Evolutionary conservation across 116 monocot species (phyloP), one percentile per base, ranked within the genome.

Genomic region (Posidonia oceanica): DNA sequence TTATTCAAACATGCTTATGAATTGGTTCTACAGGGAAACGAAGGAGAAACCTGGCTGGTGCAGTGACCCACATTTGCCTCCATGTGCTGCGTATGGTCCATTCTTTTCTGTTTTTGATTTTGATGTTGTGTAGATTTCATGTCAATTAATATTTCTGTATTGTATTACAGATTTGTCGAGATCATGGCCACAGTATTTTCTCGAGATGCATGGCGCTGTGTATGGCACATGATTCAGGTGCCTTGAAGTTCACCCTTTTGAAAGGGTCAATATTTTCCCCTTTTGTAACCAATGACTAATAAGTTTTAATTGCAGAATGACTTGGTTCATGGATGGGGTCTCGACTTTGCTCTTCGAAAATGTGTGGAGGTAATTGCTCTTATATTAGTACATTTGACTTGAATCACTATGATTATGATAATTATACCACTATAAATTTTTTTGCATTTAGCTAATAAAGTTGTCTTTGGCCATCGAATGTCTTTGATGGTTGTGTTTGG

Each of bases 311-410:
- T 80, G 71, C 73, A 90, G 90, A 90, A 90, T 86, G 90, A 90
- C 59, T 82, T 94, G 80, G 84, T 94, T 76, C 94, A 94, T 78
- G 94, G 94, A 76, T 94, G 94, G 89, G 89, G 94, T 40, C 84
- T 94, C 29, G 94, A 94, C 79, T 87, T 89, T 73, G 79, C 89
- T 38, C 72, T 89, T 23, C 77, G 85, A 66, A 94, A 80, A 80
- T 89, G 94, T 70, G 87, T 94, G 37, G 87, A 89, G 85, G 94
- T 94, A 87, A 61, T 52, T 66, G 8, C 20, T n/a, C 22, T 29
- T 69, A 3, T 57, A 55, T 57, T 4, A 40, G 36, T 58, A 7
- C 20, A 29, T 63, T 36, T 14, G 21, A 21, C n/a, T 36, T 21
- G 14, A 14, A 38, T 14, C 7, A 21, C 1, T 21, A 23, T 36